These are phyloP conservation scores for Pythium brachiatum DNA, from an alignment of 352 stramenopile species.

Conservation along the genomic window DNA sequence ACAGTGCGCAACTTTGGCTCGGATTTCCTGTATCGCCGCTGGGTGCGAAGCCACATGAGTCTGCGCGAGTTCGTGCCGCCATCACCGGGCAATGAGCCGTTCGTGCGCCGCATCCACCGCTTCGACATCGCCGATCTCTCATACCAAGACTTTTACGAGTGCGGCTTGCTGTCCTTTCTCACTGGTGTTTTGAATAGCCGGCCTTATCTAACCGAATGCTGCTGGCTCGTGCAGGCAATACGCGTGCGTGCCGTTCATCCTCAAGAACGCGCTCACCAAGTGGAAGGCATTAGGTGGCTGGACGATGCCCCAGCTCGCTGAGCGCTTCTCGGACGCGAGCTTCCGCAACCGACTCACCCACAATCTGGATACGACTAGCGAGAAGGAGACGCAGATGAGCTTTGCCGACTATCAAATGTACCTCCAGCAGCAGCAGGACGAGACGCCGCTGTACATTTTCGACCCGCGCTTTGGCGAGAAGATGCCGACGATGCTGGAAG, in stretches of 20 bases:
- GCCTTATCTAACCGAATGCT: not conserved
- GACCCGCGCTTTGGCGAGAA: constrained; percentile 82
- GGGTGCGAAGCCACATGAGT: constrained; percentile 77
- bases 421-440: constrained; percentile 60
- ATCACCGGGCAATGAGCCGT: constrained; percentile 39
- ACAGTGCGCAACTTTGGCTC: constrained; percentile 53
- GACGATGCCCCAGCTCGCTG: constrained; percentile 63
- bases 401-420: constrained; percentile 78
- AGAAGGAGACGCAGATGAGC: constrained; percentile 65
- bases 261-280: constrained; percentile 58
- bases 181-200: not conserved
- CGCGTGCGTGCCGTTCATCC: constrained; percentile 67
- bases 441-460: constrained; percentile 89
- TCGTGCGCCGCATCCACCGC: constrained; percentile 46
- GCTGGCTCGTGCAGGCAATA: constrained; percentile 44
- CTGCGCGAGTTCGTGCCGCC: constrained; percentile 55
- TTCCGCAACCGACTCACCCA: constrained; percentile 71
- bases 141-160: constrained; percentile 78
- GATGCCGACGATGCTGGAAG: constrained; percentile 61
- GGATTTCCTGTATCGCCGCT: constrained; percentile 86
- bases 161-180: constrained; percentile 16
- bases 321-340: constrained; percentile 49
- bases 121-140: constrained; percentile 55
- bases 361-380: constrained; percentile 72
- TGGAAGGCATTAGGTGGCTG: constrained; percentile 79